Base-by-base conservation (phyloP, 129 eudicot species). In the Arctium minus region DNA sequence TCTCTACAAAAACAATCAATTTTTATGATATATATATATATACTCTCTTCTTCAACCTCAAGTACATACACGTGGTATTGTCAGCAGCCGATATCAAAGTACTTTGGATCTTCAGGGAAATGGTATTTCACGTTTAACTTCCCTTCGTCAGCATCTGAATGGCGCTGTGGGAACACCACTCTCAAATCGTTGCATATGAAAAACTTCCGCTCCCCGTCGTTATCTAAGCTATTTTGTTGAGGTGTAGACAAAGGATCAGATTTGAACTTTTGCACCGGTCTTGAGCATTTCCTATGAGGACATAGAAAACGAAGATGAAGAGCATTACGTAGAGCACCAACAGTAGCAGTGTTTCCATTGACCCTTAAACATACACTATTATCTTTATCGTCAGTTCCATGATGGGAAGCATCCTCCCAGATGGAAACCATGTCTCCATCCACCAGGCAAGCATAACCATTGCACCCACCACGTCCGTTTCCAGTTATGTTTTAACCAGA, bases 161-260 rank as follows among this genome's bases (percentile, higher is more conserved):
- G 97, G 74, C 97, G 97, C 64, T 92, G 97, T 82, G 97, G 97
- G 80, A 92, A 92, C 79, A 92, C 97, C 86, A 92, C 94, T 64
- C 89, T 90, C 73, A 92, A 79, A 87, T 92, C 94, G 74, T 86
- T 90, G 80, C 90, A 87, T 73, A 92, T 80, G 79, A 90, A 92
- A 75, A 90, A 86, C 62, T 84, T 86, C 17, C 90, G 81, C 35
- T 86, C 90, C 73, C 62, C 83, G 5, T 77, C 72, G 33, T 18
- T 69, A 72, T 80, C 88, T 75, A 72, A 65, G 6, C 46, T 77
- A 80, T 71, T 80, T 31, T 56, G 79, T 80, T 44, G 82, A 30
- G 86, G 74, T 53, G 72, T 56, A n/a, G 89, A 80, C 2, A 75
- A 27, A 65, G 85, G 73, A 77, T 86, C 85, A 1, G 89, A 79